These are phyloP conservation scores for Alliaria petiolata DNA, from an alignment of 345 rosid genomes.

Conservation along the genomic window DNA sequence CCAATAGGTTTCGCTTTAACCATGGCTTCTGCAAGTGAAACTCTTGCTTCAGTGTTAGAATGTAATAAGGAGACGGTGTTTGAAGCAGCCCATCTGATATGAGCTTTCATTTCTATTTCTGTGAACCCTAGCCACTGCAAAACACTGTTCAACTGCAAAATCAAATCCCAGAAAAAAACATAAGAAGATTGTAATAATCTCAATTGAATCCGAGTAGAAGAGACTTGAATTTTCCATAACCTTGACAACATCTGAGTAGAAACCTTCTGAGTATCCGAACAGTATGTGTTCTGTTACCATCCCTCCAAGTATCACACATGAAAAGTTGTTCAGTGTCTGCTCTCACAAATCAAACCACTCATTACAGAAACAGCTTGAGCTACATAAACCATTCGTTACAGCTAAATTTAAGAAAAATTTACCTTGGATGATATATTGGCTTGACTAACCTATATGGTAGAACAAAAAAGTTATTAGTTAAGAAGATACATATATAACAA, in stretches of 20 bases:
- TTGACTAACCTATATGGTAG: conserved; percentile 25
- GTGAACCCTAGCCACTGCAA: conserved; percentile 38
- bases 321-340: conserved; percentile 36
- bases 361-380: not conserved
- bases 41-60: conserved; percentile 26
- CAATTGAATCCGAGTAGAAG: not conserved
- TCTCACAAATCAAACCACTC: not conserved
- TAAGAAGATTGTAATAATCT: not conserved
- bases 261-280: conserved; percentile 47
- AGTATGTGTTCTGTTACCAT: conserved; percentile 47
- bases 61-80: conserved; percentile 37
- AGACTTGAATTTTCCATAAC: conserved; percentile 16
- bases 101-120: conserved; percentile 29
- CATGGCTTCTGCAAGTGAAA: conserved; percentile 43
- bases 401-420: not conserved
- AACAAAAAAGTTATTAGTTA: not conserved
- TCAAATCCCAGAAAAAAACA: not conserved
- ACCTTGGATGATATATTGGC: conserved; percentile 51
- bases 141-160: conserved; percentile 40
- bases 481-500: not conserved
- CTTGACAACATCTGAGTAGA: conserved; percentile 47
- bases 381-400: not conserved
- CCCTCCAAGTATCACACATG: conserved; percentile 54
- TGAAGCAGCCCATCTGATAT: conserved; percentile 45
- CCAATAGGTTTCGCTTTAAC: conserved; percentile 40